Conservation (phyloP, 1,284 basidiomycete genomes). For the Anthracocystis panici-leucophaei region DNA sequence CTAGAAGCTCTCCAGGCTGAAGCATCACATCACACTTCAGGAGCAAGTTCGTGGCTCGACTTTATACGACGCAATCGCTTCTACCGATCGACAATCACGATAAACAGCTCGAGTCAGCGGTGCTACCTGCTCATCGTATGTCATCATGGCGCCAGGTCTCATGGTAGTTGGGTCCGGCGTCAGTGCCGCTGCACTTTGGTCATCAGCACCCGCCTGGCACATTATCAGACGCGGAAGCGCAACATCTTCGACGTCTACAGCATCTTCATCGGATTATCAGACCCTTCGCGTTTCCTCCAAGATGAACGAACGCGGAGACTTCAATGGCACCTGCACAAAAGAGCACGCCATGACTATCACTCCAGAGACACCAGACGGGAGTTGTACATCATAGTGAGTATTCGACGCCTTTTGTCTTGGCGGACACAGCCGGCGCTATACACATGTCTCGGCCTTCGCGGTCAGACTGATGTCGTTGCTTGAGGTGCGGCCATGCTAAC, state of each 20-base stretch:
- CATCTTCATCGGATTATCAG: constrained; percentile 17
- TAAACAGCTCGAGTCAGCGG: background rate
- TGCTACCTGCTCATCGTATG: background rate
- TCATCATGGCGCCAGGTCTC: constrained; percentile 25
- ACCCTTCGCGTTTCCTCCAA: constrained; percentile 33
- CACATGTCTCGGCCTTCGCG: too few relatives aligned
- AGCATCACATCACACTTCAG: background rate
- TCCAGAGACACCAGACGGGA: constrained; percentile 48
- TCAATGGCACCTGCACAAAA: constrained; percentile 48
- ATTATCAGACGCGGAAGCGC: constrained; percentile 13
- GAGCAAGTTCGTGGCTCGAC: background rate
- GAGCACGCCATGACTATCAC: constrained; percentile 44
- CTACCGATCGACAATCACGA: background rate
- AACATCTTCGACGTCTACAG: constrained; percentile 11
- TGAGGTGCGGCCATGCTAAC: background rate
- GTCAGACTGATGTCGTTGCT: too few relatives aligned
- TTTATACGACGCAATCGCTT: background rate
- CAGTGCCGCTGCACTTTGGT: constrained; percentile 14
- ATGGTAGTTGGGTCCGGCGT: constrained; percentile 5
- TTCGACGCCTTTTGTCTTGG: background rate
- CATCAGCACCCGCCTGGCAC: constrained; percentile 16
- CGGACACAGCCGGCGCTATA: too few relatives aligned
- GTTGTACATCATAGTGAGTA: constrained; percentile 46
- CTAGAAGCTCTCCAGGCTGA: background rate
- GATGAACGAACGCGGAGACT: constrained; percentile 51